A percentile compares a stretch with the other conserved stretches of the same genome.
Evolutionary conservation across 208 protist genomes (phyloP).

Genomic region (Angomonas ambiguus): DNA sequence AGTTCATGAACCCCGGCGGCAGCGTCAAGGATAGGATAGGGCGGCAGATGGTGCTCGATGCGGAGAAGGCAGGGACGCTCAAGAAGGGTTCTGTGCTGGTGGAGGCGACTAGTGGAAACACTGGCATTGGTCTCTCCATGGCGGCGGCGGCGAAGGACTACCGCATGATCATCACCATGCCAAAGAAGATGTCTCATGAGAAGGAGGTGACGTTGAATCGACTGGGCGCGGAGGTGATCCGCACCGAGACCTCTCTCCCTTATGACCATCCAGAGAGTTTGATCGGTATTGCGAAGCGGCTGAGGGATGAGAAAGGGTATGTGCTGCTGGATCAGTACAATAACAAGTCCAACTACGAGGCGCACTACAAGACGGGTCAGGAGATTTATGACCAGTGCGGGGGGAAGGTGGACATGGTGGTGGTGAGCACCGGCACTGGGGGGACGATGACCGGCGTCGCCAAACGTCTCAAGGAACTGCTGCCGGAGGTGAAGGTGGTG

Average conservation of each 20-base stretch:
- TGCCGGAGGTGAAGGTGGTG: conserved; percentile 85
- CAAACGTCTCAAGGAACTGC: conserved; percentile 55
- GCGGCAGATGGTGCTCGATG: conserved; percentile 94
- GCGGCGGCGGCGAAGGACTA: conserved; percentile 94
- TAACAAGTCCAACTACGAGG: conserved; percentile 93
- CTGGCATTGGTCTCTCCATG: conserved; percentile 95
- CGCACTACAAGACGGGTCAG: conserved; percentile 96
- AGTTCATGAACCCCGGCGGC: conserved; percentile 92
- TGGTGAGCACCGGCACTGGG: conserved; percentile 94
- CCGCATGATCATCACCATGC: conserved; percentile 96
- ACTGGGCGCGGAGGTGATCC: conserved; percentile 95
- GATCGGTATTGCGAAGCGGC: conserved; percentile 91
- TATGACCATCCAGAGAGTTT: conserved; percentile 95
- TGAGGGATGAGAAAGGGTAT: conserved; percentile 93
- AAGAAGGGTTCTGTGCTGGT: conserved; percentile 94
- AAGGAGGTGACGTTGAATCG: conserved; percentile 91
- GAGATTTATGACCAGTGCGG: conserved; percentile 95
- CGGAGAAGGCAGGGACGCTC: conserved; percentile 89
- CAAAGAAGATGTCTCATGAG: conserved; percentile 98
- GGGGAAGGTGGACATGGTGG: conserved; percentile 95
- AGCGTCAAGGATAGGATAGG: conserved; percentile 98
- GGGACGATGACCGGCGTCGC: conserved; percentile 96
- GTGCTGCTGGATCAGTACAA: conserved; percentile 96
- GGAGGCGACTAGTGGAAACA: conserved; percentile 97
- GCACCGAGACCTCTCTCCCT: conserved; percentile 94